A percentile compares a stretch with the other conserved stretches of the same genome.
phyloP scores from a whole-genome alignment of 2,329 filamentous ascomycete species.

The Cercospora beticola region DNA sequence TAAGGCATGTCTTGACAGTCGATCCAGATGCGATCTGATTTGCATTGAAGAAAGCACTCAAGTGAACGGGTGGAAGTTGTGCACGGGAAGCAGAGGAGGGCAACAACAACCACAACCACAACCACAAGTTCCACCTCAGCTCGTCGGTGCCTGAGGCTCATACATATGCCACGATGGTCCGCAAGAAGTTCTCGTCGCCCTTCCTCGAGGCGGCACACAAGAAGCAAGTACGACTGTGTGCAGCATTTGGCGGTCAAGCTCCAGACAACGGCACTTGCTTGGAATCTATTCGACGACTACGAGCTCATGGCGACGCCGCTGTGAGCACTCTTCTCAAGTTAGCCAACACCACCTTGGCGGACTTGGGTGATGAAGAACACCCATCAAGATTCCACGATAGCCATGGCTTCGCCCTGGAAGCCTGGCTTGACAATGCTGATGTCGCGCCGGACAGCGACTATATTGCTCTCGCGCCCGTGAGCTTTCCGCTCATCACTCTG shows the following conservation, averaged over 20 bases:
- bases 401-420: background rate
- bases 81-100: background rate
- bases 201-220: background rate
- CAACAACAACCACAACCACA: no score
- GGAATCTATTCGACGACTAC: background rate
- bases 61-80: background rate
- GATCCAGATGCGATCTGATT: background rate
- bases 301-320: background rate
- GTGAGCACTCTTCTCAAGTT: background rate
- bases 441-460: background rate
- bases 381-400: background rate
- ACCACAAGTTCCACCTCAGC: background rate
- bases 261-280: background rate
- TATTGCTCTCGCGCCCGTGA: background rate
- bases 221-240: background rate
- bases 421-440: background rate
- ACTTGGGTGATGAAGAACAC: background rate
- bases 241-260: background rate
- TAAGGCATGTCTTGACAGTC: background rate
- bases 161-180: background rate
- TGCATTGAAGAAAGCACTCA: background rate
- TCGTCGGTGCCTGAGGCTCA: background rate
- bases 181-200: background rate
- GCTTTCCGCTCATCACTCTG: background rate
- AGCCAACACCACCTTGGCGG: background rate